Base-by-base conservation (phyloP, 2,329 filamentous ascomycete species). In the Fusarium sterilihyphosum region DNA sequence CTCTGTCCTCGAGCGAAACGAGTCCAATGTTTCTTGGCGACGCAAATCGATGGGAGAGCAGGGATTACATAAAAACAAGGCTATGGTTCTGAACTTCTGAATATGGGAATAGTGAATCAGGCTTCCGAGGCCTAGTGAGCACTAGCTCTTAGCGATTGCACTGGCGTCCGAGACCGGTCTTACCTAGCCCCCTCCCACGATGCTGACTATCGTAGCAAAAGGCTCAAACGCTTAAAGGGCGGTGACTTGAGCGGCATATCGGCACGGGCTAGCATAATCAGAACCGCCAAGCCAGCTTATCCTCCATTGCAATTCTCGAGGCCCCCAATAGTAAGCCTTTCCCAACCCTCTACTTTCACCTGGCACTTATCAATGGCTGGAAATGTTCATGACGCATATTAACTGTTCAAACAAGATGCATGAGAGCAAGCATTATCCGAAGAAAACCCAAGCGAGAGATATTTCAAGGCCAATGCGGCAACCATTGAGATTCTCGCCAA, bases 391-490 rank as follows among this genome's bases (percentile, higher is more conserved):
- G 24, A 13, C 29, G 4, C 8, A 54, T 9, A 26, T 29, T 29
- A 8, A 9, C 24, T 3, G 13, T 4, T 8, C 0, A 24, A 24
- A 2, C 3, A 20, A 1, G 0, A 3, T 52, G 4, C n/a, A 24
- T 14, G 1, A 24, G 4, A 24, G 4, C 0, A 24, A 8, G 1
- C 2, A 4, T n/a, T 3, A n/a, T 7, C 14, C 24, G 18, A 29
- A 29, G 11, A 29, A 22, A n/a, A 1, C 6, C 8, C 18, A 54
- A 8, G 14, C 3, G 8, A 12, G 14, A 40, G 11, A 17, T 0
- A 29, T 18, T n/a, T 11, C 24, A n/a, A 29, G 52, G 24, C 24
- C 24, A 8, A n/a, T 33, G 22, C 17, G 22, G 9, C 38, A 46
- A 9, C 26, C 22, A 33, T 10, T 46, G 29, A 46, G 22, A n/a